Base-by-base conservation (phyloP, 2,329 filamentous ascomycete species). In the Claviceps cyperi region DNA sequence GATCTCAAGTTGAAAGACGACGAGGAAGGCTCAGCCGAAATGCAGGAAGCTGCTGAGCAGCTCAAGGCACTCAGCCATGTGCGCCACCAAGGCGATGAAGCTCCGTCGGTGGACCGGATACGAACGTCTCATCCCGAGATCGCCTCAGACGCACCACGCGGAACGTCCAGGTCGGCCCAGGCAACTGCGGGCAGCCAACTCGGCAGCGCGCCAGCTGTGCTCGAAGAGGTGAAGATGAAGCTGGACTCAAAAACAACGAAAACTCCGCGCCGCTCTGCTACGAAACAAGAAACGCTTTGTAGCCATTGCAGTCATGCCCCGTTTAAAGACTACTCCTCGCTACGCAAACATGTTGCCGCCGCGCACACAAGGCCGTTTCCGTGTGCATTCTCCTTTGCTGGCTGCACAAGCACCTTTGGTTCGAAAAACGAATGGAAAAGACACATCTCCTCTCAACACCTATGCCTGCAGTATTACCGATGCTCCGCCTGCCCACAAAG, bases 391-490 rank as follows among this genome's bases (percentile, higher is more conserved):
- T 81, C 83, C 1, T 83, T 83, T 58, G 94, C 91, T 40, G 87
- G 86, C 17, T 98, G 91, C 64, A 70, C 68, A 0, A 89, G 87
- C 57, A 86, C 81, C 0, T 96, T 97, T 63, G 82, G 83, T 1
- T 91, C 86, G 15, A 97, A 96, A 68, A 96, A 97, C 61, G 91
- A 97, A 65, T 98, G 91, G 91, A 97, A 97, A 66, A 80, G 91
- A 3, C 92, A 98, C 61, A 87, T 96, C 61, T 78, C 81, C 15
- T 94, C 88, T 0, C 88, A 96, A 58, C 92, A 98, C 66, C 76
- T 98, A 21, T 83, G 80, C 55, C 62, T 83, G 17, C 75, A 76
- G 46, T 83, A 76, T 56, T 83, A 83, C 57, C 74, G 80, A 19
- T 83, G 80, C 55, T 82, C 80, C 0, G 69, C 74, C 2, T 83